Evolutionary conservation across 805 yeast species (phyloP).

Genomic region (Wickerhamomyces subpelliculosus): DNA sequence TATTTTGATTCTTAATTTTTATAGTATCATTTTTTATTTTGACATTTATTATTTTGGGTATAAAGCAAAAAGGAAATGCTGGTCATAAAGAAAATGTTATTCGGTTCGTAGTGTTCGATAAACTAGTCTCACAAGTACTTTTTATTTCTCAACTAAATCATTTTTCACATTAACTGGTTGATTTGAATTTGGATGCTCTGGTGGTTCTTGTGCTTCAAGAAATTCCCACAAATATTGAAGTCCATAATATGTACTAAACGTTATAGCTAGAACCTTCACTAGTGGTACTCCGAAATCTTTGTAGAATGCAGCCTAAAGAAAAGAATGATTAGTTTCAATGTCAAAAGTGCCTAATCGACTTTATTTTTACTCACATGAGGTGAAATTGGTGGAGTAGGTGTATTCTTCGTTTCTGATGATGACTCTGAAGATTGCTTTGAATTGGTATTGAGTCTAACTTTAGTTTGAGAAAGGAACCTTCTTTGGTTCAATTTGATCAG

Average conservation of each 20-base stretch:
- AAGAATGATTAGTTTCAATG: no score
- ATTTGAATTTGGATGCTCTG: neutral
- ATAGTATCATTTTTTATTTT: neutral
- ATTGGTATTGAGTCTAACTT: no score
- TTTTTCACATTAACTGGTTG: neutral
- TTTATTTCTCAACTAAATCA: neutral
- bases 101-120: no score
- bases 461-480: no score
- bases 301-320: slow-evolving; percentile 35
- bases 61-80: slow-evolving; percentile 21
- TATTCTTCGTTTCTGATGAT: no score
- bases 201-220: slow-evolving; percentile 25
- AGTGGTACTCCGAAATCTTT: slow-evolving; percentile 40
- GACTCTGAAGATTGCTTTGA: no score
- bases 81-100: slow-evolving; percentile 17
- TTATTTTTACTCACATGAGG: slow-evolving; percentile 1
- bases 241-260: slow-evolving; percentile 40
- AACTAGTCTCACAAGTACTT: no score
- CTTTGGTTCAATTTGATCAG: no score
- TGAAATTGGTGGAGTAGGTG: neutral
- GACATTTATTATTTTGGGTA: neutral
- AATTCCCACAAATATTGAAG: slow-evolving; percentile 38
- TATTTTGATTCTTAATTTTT: neutral
- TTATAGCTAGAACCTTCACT: slow-evolving; percentile 34
- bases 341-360: no score